phyloP scores from a whole-genome alignment of 306 rosid species.

The Quercus berberidifolia region DNA sequence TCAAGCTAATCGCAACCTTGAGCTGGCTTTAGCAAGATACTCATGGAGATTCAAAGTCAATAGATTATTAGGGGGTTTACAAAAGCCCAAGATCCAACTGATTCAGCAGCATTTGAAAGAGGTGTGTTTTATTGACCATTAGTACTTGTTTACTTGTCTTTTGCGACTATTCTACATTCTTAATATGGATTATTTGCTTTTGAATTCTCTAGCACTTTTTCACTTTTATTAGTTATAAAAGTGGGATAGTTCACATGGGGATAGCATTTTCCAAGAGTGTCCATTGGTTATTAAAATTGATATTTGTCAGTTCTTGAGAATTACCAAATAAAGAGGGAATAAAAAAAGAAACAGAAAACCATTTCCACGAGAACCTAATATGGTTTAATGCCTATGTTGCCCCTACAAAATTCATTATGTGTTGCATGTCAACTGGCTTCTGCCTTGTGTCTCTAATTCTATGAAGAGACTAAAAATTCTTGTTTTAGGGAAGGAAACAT shows the following conservation, averaged over 20 bases:
- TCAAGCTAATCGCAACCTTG: conserved; percentile 48
- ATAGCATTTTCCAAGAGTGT: neutral
- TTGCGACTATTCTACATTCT: neutral
- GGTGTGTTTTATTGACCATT: conserved; percentile 32
- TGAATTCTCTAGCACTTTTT: neutral
- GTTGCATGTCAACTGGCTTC: neutral
- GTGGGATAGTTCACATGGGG: neutral
- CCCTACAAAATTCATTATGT: neutral
- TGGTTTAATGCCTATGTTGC: neutral
- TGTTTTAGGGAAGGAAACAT: neutral
- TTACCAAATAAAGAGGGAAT: neutral
- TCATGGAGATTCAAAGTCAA: conserved; percentile 62
- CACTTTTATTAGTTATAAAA: neutral
- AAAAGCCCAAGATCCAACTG: conserved; percentile 54
- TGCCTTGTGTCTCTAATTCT: neutral
- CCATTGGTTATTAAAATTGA: neutral
- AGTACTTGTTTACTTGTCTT: conserved; percentile 10
- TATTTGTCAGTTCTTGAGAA: neutral
- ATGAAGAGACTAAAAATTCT: neutral
- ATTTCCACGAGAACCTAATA: too few relatives aligned
- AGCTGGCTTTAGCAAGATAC: conserved; percentile 52
- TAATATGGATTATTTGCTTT: neutral
- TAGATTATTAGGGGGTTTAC: conserved; percentile 42
- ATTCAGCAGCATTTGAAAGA: conserved; percentile 66
- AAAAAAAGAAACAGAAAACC: neutral